Percentiles rank a stretch among this genome's conserved stretches.
These are phyloP conservation scores for Metschnikowia santaceciliae DNA, from an alignment of 805 yeast species.

Conservation along the genomic window DNA sequence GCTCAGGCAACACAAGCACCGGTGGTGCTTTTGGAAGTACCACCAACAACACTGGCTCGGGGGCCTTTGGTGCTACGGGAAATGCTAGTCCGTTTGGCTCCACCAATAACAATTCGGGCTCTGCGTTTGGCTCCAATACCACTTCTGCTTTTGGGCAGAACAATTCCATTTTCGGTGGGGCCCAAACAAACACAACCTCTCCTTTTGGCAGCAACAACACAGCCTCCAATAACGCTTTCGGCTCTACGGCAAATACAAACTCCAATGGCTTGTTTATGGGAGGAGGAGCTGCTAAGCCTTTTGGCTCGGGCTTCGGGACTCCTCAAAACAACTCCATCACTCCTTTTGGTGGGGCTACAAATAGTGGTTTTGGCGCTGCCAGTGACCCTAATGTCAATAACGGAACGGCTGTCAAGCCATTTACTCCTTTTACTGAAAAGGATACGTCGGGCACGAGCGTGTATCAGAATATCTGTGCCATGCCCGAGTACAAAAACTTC, in stretches of 20 bases:
- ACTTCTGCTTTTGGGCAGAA: constrained; percentile 22
- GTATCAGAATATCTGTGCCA: constrained; percentile 73
- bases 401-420: constrained; percentile 74
- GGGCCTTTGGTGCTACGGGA: constrained; percentile 10
- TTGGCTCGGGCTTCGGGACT: constrained; percentile 21
- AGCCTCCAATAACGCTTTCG: constrained; percentile 17
- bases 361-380: constrained; percentile 21
- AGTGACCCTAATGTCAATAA: constrained; percentile 38
- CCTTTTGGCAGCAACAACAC: constrained; percentile 19
- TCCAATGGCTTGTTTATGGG: constrained; percentile 12
- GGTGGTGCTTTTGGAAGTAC: constrained; percentile 32
- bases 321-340: constrained; percentile 17
- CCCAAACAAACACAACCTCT: constrained; percentile 9
- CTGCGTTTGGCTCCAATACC: constrained; percentile 38
- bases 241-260: constrained; percentile 12
- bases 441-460: constrained; percentile 55
- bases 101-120: constrained; percentile 13
- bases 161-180: constrained; percentile 26
- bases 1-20: constrained; percentile 17
- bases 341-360: constrained; percentile 18
- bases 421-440: constrained; percentile 64
- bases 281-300: constrained; percentile 14
- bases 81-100: constrained; percentile 17
- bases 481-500: constrained; percentile 84
- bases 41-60: constrained; percentile 10